A percentile compares a stretch with the other conserved stretches of the same genome.
These are phyloP conservation scores for Nakaseomyces kungkrabaensis DNA, from an alignment of 1,139 yeast species.

Conservation along the genomic window DNA sequence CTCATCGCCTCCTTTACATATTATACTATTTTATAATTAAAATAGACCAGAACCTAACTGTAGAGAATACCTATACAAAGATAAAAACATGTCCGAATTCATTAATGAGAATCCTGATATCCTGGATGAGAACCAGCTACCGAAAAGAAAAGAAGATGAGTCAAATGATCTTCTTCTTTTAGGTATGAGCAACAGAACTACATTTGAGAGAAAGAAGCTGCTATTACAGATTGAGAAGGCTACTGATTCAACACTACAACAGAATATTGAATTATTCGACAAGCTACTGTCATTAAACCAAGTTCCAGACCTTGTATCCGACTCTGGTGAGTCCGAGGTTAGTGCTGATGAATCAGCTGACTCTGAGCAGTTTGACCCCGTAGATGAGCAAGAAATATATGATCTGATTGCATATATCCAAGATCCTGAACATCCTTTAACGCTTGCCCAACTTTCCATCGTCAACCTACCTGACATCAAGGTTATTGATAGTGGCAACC, in stretches of 20 bases:
- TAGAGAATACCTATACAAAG: too few relatives aligned
- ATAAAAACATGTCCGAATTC: slow-evolving; percentile 43
- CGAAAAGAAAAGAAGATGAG: slow-evolving; percentile 44
- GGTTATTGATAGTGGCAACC: slow-evolving; percentile 47
- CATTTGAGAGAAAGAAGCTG: slow-evolving; percentile 22
- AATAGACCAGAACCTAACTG: neutral
- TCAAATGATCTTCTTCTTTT: slow-evolving; percentile 15
- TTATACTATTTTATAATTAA: too few relatives aligned
- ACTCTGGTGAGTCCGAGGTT: slow-evolving; percentile 13
- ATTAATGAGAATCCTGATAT: slow-evolving; percentile 90
- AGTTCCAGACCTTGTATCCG: neutral
- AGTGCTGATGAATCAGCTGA: slow-evolving; percentile 13
- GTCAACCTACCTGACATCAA: slow-evolving; percentile 75
- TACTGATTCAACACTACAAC: slow-evolving; percentile 18
- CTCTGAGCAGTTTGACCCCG: slow-evolving; percentile 49
- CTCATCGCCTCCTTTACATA: too few relatives aligned
- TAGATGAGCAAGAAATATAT: slow-evolving; percentile 69
- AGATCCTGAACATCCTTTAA: slow-evolving; percentile 96
- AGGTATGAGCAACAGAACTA: slow-evolving; percentile 16
- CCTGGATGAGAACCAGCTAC: slow-evolving; percentile 64
- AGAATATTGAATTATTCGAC: slow-evolving; percentile 22
- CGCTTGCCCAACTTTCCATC: slow-evolving; percentile 90
- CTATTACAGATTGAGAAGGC: slow-evolving; percentile 20
- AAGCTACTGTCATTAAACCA: slow-evolving; percentile 11
- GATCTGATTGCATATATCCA: slow-evolving; percentile 78